Evolutionary conservation across 495 filamentous ascomycete genomes (phyloP).

Genomic region (Saxophila tyrrhenica): DNA sequence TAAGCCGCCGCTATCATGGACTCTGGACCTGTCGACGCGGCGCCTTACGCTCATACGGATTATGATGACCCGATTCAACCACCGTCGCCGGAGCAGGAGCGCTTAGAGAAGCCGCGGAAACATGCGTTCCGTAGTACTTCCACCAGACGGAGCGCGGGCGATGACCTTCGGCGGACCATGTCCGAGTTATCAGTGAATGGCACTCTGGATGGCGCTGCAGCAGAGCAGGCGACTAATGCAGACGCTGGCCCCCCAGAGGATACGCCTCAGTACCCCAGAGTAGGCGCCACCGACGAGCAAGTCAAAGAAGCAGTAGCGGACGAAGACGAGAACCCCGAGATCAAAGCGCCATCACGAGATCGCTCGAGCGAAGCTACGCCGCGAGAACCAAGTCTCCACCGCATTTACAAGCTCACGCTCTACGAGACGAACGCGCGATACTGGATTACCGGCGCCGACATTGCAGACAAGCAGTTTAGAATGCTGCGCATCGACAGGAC

Average conservation of each 20-base stretch:
- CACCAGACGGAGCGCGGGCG: not conserved
- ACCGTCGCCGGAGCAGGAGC: conserved; percentile 1
- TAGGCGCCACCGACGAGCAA: conserved; percentile 8
- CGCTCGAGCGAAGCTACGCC: not conserved
- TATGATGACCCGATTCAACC: conserved; percentile 6
- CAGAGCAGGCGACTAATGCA: not conserved
- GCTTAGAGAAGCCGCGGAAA: not conserved
- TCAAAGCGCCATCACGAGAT: conserved; percentile 1
- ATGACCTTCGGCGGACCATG: not conserved
- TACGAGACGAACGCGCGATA: conserved; percentile 89
- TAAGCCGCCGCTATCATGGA: conserved; percentile 5
- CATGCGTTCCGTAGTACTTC: conserved; percentile 3
- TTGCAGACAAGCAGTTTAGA: conserved; percentile 75
- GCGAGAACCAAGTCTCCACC: not conserved
- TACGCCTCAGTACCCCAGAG: not conserved
- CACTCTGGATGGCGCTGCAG: not conserved
- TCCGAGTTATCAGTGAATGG: not conserved
- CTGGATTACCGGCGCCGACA: conserved; percentile 86
- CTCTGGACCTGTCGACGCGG: conserved; percentile 14
- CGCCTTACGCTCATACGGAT: conserved; percentile 5
- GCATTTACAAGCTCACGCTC: conserved; percentile 87
- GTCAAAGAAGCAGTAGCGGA: not conserved
- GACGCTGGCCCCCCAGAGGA: not conserved
- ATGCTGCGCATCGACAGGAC: conserved; percentile 93
- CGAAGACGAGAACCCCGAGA: not conserved